Base-by-base conservation (phyloP, 192 early-diverging fungal genomes). In the Coemansia sp. region DNA sequence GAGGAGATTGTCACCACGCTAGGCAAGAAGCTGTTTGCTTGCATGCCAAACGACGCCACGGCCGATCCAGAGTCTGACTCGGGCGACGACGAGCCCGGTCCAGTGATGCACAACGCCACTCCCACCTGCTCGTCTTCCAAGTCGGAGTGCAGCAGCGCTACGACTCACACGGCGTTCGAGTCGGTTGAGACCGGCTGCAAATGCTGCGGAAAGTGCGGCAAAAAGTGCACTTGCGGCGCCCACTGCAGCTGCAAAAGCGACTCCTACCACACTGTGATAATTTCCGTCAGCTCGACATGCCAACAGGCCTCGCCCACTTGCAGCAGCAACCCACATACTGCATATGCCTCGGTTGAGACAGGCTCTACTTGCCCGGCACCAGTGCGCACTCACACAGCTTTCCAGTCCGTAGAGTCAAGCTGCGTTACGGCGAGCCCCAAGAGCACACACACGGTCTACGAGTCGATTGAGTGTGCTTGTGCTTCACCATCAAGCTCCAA, bases 21-120 rank as follows among this genome's bases (percentile, higher is more conserved):
- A 18, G 70, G 70, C 60, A 67, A 74, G 64, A 57, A 63, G 27
- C 34, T 74, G 41, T 67, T 40, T 53, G 63, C 56, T 14, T 31
- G 17, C 7, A 31, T 38, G 23, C 35, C 39, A 11, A 56, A 38
- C 43, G 43, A 38, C 9, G 43, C 39, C 8, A 25, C 49, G 4
- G 27, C 38, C 18, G 17, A 38, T 5, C 33, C 53, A 19, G 59
- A 58, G 8, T 38, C 32, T 8, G 55, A 65, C 13, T 58, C 59
- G 13, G 59, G 58, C 27, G 34, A 58, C 2, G 55, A 63, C 8
- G 26, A 23, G 7, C 27, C 32, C 6, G 25, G 14, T 11, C 33
- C 55, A 1, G 55, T 65, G 6, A 13, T 35, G n/a, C 54, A 58
- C 30, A 53, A 56, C 27, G 55, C 54, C 15, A 42, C 41, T 3